phyloP scores from a whole-genome alignment of 1,284 basidiomycete species.

The Coriolopsis trogii region DNA sequence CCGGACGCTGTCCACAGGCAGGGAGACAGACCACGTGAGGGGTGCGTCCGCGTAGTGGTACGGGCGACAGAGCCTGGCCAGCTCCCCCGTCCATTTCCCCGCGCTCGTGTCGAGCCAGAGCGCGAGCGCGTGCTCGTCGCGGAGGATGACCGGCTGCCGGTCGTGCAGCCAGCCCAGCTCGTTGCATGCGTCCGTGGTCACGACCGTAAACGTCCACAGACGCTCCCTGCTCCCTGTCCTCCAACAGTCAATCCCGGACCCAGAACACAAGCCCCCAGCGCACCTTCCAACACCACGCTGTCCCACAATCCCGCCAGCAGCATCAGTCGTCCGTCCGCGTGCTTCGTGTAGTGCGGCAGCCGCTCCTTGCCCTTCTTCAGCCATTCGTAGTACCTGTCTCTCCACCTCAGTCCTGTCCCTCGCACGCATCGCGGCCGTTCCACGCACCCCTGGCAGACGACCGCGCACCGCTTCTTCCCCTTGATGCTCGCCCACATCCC shows the following conservation, averaged over 20 bases:
- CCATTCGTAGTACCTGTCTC: conserved; percentile 90
- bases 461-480: conserved; percentile 77
- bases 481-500: conserved; percentile 86
- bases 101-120: conserved; percentile 82
- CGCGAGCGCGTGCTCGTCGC: conserved; percentile 58
- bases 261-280: conserved; percentile 16
- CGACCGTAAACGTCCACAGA: conserved; percentile 86
- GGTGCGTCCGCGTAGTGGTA: conserved; percentile 55
- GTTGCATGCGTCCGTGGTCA: conserved; percentile 79
- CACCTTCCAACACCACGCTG: conserved; percentile 65
- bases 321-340: conserved; percentile 69
- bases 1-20: neutral
- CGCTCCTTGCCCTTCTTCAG: conserved; percentile 79
- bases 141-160: conserved; percentile 89
- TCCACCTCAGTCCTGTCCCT: conserved; percentile 9
- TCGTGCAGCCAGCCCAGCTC: conserved; percentile 85
- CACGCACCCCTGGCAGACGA: conserved; percentile 77
- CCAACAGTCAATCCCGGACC: neutral
- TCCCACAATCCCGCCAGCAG: conserved; percentile 92
- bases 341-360: conserved; percentile 81
- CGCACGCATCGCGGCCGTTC: neutral
- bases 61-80: conserved; percentile 69
- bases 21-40: conserved; percentile 63
- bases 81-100: conserved; percentile 61
- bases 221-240: conserved; percentile 54